Conservation (phyloP, 2,329 filamentous ascomycete genomes). For the Cryoendolithus antarcticus region DNA sequence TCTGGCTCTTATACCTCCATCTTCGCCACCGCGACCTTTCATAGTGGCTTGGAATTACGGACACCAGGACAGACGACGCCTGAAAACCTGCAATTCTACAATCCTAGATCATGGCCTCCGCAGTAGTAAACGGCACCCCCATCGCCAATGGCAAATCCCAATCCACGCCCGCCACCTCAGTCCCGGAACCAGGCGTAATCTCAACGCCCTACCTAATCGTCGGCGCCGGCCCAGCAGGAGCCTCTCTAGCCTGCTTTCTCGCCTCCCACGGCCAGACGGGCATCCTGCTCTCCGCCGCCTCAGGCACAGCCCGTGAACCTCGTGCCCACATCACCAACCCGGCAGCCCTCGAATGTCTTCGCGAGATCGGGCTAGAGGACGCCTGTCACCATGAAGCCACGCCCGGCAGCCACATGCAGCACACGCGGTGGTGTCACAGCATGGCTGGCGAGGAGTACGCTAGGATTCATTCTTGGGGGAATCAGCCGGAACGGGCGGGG, state of each 20-base stretch:
- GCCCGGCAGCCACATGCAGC: conserved; percentile 24
- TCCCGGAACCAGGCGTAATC: neutral
- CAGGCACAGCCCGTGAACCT: conserved; percentile 43
- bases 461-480: conserved; percentile 31
- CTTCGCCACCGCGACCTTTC: no score
- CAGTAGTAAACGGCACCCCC: no score
- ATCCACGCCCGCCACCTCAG: neutral
- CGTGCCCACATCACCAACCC: conserved; percentile 51
- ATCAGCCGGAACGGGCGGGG: conserved; percentile 26
- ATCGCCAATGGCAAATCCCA: conserved; percentile 1
- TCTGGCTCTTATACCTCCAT: no score
- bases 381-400: conserved; percentile 23
- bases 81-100: no score
- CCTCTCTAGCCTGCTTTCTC: conserved; percentile 22
- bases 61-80: no score
- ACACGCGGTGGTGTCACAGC: conserved; percentile 32
- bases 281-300: conserved; percentile 39
- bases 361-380: conserved; percentile 33
- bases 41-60: no score
- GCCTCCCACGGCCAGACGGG: conserved; percentile 31
- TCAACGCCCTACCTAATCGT: conserved; percentile 21
- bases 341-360: conserved; percentile 40
- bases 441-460: conserved; percentile 35
- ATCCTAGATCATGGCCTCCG: no score
- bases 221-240: conserved; percentile 23